phyloP scores from a whole-genome alignment of 1,284 basidiomycete genomes.

The Laetiporus sulphureus region DNA sequence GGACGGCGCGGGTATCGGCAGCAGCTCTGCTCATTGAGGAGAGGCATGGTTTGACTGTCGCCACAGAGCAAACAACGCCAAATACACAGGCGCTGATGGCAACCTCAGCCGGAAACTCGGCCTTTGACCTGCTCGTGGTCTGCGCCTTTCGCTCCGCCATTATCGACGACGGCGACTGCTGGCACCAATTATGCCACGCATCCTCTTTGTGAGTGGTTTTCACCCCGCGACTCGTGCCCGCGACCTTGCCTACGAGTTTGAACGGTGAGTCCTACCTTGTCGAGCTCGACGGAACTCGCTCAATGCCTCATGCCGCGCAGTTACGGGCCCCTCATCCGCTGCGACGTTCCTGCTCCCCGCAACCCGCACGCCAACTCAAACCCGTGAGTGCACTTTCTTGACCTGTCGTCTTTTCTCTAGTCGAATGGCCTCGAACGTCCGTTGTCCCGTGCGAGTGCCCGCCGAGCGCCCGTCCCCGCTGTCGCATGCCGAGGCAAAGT shows the following conservation, averaged over 20 bases:
- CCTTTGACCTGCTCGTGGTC: not conserved
- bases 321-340: constrained; percentile 73
- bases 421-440: constrained; percentile 24
- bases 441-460: constrained; percentile 8
- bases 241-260: constrained; percentile 84
- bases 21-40: too few relatives aligned
- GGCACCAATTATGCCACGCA: constrained; percentile 46
- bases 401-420: constrained; percentile 20
- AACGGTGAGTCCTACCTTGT: constrained; percentile 48
- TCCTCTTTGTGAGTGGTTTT: constrained; percentile 85
- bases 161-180: not conserved
- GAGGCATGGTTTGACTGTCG: too few relatives aligned
- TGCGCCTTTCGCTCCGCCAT: constrained; percentile 1
- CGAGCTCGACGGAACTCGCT: constrained; percentile 1
- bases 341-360: constrained; percentile 84
- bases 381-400: constrained; percentile 56
- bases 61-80: not conserved
- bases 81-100: not conserved
- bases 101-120: too few relatives aligned
- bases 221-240: constrained; percentile 71
- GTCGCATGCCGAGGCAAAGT: constrained; percentile 10
- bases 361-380: constrained; percentile 64
- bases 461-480: constrained; percentile 4
- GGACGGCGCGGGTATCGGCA: too few relatives aligned
- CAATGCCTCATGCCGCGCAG: constrained; percentile 30